Evolutionary conservation across 1,284 basidiomycete species (phyloP).

Genomic region (Flammula alnicola): DNA sequence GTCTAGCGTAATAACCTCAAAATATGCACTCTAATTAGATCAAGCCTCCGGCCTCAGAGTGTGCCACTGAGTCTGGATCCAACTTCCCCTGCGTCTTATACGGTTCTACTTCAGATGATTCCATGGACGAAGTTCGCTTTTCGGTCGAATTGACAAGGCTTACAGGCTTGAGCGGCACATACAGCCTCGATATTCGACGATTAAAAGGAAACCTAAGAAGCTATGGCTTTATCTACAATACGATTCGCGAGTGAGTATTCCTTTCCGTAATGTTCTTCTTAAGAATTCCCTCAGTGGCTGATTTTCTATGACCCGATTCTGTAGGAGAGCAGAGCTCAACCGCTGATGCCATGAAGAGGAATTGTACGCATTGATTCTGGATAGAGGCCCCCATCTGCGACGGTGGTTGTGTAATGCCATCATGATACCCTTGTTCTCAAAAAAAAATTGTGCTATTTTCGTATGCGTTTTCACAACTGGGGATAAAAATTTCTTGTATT

Average conservation of each 20-base stretch:
- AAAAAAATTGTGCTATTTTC: too few species aligned
- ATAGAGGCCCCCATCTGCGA: too few species aligned
- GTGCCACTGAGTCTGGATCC: too few species aligned
- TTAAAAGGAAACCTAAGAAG: constrained; percentile 87
- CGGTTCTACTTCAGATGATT: constrained; percentile 58
- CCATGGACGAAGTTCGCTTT: constrained; percentile 90
- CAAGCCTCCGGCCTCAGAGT: too few species aligned
- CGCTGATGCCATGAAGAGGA: neutral
- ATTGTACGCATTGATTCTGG: neutral
- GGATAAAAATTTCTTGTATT: too few species aligned
- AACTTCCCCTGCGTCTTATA: constrained; percentile 20
- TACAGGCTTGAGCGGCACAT: constrained; percentile 81
- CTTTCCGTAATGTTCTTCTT: neutral
- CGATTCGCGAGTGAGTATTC: constrained; percentile 73
- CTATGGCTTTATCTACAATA: constrained; percentile 92
- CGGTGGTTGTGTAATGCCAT: too few species aligned
- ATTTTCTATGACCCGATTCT: neutral
- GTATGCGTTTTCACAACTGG: too few species aligned
- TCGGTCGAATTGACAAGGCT: constrained; percentile 88
- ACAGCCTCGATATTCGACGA: constrained; percentile 87
- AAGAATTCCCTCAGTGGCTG: too few species aligned
- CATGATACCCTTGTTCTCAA: too few species aligned
- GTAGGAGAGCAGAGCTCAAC: constrained; percentile 17
- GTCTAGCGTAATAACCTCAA: too few species aligned
- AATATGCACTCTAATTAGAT: too few species aligned